Percentiles rank a stretch among this genome's conserved stretches.
Evolutionary conservation across 1,139 yeast species (phyloP).

Genomic region (Yamadazyma membranifaciens): DNA sequence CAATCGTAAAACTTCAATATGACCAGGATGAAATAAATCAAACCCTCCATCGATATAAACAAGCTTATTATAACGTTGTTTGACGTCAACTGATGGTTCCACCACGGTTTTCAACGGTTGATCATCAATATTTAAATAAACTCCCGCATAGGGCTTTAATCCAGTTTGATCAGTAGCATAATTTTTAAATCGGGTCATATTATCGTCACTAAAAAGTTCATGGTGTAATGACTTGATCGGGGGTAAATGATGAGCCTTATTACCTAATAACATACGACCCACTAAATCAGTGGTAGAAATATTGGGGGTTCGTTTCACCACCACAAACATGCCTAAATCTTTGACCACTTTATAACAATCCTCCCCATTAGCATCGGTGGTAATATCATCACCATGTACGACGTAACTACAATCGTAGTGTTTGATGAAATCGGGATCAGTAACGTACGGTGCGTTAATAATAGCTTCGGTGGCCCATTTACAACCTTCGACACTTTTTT

Average conservation of each 20-base stretch:
- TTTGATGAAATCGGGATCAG: constrained; percentile 81
- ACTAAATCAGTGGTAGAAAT: constrained; percentile 94
- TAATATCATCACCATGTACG: constrained; percentile 97
- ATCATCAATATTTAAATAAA: constrained; percentile 39
- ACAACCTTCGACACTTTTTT: constrained; percentile 82
- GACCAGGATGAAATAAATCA: constrained; percentile 93
- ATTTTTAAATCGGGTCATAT: constrained; percentile 35
- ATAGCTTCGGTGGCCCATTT: constrained; percentile 82
- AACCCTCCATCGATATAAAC: constrained; percentile 82
- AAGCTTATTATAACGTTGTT: constrained; percentile 27
- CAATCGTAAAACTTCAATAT: constrained; percentile 64
- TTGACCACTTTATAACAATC: constrained; percentile 88
- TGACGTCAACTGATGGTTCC: constrained; percentile 25
- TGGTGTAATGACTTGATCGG: constrained; percentile 30
- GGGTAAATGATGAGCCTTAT: constrained; percentile 56
- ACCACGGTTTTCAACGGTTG: constrained; percentile 32
- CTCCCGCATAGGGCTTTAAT: constrained; percentile 56
- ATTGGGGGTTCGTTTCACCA: constrained; percentile 90
- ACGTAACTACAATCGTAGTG: constrained; percentile 75
- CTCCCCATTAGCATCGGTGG: constrained; percentile 92
- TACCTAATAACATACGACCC: constrained; percentile 75
- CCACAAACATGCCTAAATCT: constrained; percentile 80
- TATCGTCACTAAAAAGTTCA: constrained; percentile 32
- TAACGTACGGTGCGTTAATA: constrained; percentile 90
- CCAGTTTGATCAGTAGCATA: constrained; percentile 77